Conservation (phyloP, 2,329 filamentous ascomycete species). For the Akanthomyces muscarius region DNA sequence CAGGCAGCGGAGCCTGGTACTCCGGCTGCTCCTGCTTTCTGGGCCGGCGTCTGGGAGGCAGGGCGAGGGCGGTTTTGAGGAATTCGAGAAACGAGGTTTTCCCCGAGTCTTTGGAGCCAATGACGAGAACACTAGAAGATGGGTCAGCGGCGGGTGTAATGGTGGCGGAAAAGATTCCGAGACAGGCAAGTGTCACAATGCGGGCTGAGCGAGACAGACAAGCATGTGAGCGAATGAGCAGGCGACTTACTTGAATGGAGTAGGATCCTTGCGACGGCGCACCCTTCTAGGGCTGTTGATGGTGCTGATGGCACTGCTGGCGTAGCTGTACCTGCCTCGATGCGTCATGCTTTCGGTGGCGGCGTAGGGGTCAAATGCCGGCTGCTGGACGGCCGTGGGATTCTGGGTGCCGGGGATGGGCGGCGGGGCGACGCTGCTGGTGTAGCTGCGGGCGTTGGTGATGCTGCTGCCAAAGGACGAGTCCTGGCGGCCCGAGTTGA, state of each 20-base stretch:
- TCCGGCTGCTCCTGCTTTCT: constrained; percentile 57
- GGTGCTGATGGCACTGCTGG: constrained; percentile 83
- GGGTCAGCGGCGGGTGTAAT: constrained; percentile 8
- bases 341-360: constrained; percentile 94
- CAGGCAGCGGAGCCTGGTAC: constrained; percentile 46
- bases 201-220: background rate
- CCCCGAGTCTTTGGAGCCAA: constrained; percentile 81
- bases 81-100: constrained; percentile 98
- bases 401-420: constrained; percentile 59
- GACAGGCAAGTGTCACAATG: background rate
- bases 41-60: constrained; percentile 73
- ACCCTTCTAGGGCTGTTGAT: constrained; percentile 91
- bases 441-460: constrained; percentile 38
- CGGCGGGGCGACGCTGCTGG: constrained; percentile 47
- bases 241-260: constrained; percentile 90
- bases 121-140: constrained; percentile 70
- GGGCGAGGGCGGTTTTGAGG: constrained; percentile 77
- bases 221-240: background rate
- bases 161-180: background rate
- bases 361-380: constrained; percentile 69
- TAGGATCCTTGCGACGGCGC: constrained; percentile 92
- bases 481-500: constrained; percentile 11
- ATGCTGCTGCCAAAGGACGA: constrained; percentile 38
- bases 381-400: constrained; percentile 48
- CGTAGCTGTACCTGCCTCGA: constrained; percentile 93